These are phyloP conservation scores for Jacaranda copaia DNA, from an alignment of 257 asterid species.

Conservation along the genomic window DNA sequence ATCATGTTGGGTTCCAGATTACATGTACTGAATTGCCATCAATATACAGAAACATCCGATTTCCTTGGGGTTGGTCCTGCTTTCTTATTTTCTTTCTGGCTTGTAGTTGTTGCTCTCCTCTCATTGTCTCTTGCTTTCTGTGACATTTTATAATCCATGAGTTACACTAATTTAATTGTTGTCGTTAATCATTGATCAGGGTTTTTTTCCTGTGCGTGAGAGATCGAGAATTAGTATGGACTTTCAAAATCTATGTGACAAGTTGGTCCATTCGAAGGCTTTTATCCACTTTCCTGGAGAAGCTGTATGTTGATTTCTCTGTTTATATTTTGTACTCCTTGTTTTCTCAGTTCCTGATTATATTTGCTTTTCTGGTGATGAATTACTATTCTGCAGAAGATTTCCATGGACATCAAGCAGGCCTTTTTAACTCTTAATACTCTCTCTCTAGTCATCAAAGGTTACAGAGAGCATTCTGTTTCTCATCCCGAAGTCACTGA, in stretches of 20 bases:
- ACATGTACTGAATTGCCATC: constrained; percentile 93
- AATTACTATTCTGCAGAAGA: constrained; percentile 57
- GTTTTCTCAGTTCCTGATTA: constrained; percentile 24
- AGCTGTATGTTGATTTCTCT: constrained; percentile 53
- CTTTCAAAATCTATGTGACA: constrained; percentile 63
- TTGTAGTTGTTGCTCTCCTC: constrained; percentile 6
- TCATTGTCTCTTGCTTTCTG: constrained; percentile 25
- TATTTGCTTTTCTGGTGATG: constrained; percentile 23
- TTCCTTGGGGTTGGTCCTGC: constrained; percentile 86
- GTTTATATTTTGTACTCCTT: neutral
- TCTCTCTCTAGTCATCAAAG: constrained; percentile 53
- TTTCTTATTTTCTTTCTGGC: constrained; percentile 28
- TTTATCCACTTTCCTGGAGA: constrained; percentile 64
- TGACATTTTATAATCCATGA: constrained; percentile 9
- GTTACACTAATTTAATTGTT: constrained; percentile 25
- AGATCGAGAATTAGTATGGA: constrained; percentile 74
- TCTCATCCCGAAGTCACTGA: constrained; percentile 65
- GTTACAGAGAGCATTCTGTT: constrained; percentile 54
- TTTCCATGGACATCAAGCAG: constrained; percentile 74
- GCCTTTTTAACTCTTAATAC: constrained; percentile 60
- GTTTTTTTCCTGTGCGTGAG: constrained; percentile 91
- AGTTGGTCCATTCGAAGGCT: constrained; percentile 61
- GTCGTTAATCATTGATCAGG: constrained; percentile 59
- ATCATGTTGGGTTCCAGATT: constrained; percentile 64
- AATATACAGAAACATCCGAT: constrained; percentile 94